These are phyloP conservation scores for Castanea mollissima DNA, from an alignment of 306 rosid species.

Conservation along the genomic window DNA sequence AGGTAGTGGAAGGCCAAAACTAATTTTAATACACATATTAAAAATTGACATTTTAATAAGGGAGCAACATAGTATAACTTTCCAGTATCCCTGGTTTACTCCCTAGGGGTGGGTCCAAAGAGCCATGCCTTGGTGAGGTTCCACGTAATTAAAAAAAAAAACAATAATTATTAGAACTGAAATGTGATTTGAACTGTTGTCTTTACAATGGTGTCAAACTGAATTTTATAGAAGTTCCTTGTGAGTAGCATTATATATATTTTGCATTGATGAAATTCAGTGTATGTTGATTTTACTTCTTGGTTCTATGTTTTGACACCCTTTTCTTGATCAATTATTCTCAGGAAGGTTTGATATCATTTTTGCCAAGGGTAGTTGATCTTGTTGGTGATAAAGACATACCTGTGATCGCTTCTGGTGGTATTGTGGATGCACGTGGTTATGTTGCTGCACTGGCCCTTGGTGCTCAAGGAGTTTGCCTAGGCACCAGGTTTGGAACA, in stretches of 20 bases:
- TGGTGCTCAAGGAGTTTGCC: conserved; percentile 74
- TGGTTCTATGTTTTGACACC: neutral
- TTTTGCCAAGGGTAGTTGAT: conserved; percentile 79
- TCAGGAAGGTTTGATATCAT: conserved; percentile 67
- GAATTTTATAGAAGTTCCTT: neutral
- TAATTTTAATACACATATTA: no score
- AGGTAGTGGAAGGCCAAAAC: no score
- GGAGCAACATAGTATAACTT: no score
- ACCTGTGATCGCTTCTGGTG: conserved; percentile 84
- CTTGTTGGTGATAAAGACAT: conserved; percentile 61
- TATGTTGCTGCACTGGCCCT: conserved; percentile 93
- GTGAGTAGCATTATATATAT: neutral
- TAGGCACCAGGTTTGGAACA: conserved; percentile 71
- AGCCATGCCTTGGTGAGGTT: no score
- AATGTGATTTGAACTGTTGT: neutral
- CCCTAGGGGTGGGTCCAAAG: no score
- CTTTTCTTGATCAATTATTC: conserved; percentile 2
- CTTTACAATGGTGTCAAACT: neutral
- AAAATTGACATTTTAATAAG: no score
- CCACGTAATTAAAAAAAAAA: no score
- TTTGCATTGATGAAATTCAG: neutral
- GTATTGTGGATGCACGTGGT: conserved; percentile 72
- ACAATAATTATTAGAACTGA: neutral
- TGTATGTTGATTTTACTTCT: neutral
- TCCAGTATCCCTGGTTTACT: no score